These are phyloP conservation scores for Yamadazyma oceani DNA, from an alignment of 1,139 yeast species.

Conservation along the genomic window DNA sequence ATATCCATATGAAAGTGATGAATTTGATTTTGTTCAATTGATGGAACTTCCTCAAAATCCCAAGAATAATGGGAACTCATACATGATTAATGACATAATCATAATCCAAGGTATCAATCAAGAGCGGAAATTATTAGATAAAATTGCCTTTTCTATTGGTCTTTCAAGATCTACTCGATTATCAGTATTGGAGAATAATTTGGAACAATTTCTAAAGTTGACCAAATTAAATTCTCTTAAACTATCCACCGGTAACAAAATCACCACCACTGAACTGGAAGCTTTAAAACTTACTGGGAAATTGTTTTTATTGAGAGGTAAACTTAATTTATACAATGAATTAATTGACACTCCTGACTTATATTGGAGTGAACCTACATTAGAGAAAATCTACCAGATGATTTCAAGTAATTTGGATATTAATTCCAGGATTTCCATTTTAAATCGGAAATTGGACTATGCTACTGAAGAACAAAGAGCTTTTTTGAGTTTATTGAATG, in stretches of 20 bases:
- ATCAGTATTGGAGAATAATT: conserved; percentile 70
- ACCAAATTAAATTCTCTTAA: conserved; percentile 66
- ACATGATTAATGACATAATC: conserved; percentile 68
- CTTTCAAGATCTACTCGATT: conserved; percentile 82
- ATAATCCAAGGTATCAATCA: conserved; percentile 52
- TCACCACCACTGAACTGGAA: conserved; percentile 61
- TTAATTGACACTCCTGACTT: conserved; percentile 89
- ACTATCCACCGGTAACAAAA: conserved; percentile 60
- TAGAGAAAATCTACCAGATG: conserved; percentile 71
- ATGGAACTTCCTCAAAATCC: conserved; percentile 25
- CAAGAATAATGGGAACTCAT: conserved; percentile 33
- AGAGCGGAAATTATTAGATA: conserved; percentile 60
- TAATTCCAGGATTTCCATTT: conserved; percentile 69
- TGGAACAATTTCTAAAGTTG: conserved; percentile 64
- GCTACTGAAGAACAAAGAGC: conserved; percentile 88
- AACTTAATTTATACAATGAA: conserved; percentile 82
- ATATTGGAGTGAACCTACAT: conserved; percentile 87
- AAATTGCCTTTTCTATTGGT: conserved; percentile 88
- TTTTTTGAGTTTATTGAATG: conserved; percentile 69
- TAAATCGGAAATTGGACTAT: conserved; percentile 83
- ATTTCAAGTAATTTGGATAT: conserved; percentile 75
- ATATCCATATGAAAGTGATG: conserved; percentile 73
- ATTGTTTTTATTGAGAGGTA: conserved; percentile 72
- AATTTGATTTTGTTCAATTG: conserved; percentile 77
- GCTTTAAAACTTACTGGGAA: conserved; percentile 72